phyloP scores from a whole-genome alignment of 2,329 filamentous ascomycete genomes.

The Thielaviopsis populi region DNA sequence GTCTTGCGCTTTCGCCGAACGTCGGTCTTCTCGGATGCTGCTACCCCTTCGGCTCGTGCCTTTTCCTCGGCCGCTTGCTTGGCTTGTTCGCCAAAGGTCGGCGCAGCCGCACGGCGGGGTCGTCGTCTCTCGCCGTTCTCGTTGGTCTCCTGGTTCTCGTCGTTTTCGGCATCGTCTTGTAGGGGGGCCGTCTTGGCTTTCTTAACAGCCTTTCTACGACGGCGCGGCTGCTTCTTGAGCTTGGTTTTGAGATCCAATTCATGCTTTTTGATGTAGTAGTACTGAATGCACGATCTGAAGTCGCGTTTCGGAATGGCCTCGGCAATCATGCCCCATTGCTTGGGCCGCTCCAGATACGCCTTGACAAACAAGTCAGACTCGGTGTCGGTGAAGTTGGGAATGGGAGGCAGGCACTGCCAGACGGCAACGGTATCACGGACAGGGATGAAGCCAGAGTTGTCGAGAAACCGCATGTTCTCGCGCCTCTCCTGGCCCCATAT shows the following conservation, averaged over 20 bases:
- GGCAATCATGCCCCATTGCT: constrained; percentile 70
- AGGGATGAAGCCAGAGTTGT: constrained; percentile 49
- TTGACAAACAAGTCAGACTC: constrained; percentile 59
- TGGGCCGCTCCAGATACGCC: constrained; percentile 58
- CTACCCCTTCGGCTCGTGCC: constrained; percentile 10
- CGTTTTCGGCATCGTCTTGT: constrained; percentile 50
- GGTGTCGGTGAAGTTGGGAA: constrained; percentile 59
- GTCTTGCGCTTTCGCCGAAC: constrained; percentile 14
- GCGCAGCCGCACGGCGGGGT: constrained; percentile 51
- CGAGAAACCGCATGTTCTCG: constrained; percentile 43
- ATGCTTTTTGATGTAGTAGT: constrained; percentile 72
- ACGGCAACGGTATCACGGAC: constrained; percentile 51
- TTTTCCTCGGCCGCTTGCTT: constrained; percentile 15
- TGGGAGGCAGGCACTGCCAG: constrained; percentile 57
- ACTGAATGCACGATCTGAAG: constrained; percentile 69
- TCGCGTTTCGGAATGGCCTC: constrained; percentile 51
- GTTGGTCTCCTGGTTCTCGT: constrained; percentile 40
- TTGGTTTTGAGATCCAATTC: constrained; percentile 63
- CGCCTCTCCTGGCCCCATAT: constrained; percentile 47
- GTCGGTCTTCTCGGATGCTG: constrained; percentile 9
- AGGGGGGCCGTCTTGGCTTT: constrained; percentile 49
- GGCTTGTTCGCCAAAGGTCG: constrained; percentile 51
- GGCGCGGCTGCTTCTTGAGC: constrained; percentile 47
- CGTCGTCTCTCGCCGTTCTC: constrained; percentile 47
- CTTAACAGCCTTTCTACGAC: constrained; percentile 40